These are phyloP conservation scores for Quillaja saponaria DNA, from an alignment of 306 rosid species.

Conservation along the genomic window DNA sequence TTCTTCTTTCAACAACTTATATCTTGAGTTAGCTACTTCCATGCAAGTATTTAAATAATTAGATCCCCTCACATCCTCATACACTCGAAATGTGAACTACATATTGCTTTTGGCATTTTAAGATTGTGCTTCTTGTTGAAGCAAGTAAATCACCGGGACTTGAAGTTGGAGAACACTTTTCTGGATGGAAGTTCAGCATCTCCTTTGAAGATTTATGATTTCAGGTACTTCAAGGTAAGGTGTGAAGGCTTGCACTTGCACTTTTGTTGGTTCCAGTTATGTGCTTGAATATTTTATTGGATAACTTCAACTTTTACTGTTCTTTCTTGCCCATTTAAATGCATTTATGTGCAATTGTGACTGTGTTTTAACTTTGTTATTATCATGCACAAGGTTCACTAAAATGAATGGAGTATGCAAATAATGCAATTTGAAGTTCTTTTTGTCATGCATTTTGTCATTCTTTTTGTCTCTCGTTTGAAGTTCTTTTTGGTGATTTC, in stretches of 20 bases:
- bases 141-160: slow-evolving; percentile 69
- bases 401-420: slow-evolving; percentile 8
- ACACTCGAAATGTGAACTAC: not conserved
- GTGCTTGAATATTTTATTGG: slow-evolving; percentile 14
- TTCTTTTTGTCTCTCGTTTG: no score
- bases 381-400: slow-evolving; percentile 6
- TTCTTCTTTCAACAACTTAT: slow-evolving; percentile 67
- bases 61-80: not conserved
- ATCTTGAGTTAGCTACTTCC: slow-evolving; percentile 66
- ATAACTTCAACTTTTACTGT: no score
- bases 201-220: slow-evolving; percentile 60
- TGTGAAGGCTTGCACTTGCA: not conserved
- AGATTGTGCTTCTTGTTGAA: slow-evolving; percentile 29
- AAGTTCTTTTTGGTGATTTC: no score
- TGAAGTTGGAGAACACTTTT: slow-evolving; percentile 63
- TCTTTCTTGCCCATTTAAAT: slow-evolving; percentile 19
- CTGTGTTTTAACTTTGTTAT: not conserved
- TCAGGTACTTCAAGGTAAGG: slow-evolving; percentile 60
- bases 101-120: not conserved
- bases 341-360: slow-evolving; percentile 15
- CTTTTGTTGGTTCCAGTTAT: slow-evolving; percentile 9
- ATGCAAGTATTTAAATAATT: slow-evolving; percentile 47
- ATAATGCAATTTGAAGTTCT: slow-evolving; percentile 12
- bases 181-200: slow-evolving; percentile 68
- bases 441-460: no score